phyloP scores from a whole-genome alignment of 1,139 yeast species.

The Pneumocystis oryctolagi region DNA sequence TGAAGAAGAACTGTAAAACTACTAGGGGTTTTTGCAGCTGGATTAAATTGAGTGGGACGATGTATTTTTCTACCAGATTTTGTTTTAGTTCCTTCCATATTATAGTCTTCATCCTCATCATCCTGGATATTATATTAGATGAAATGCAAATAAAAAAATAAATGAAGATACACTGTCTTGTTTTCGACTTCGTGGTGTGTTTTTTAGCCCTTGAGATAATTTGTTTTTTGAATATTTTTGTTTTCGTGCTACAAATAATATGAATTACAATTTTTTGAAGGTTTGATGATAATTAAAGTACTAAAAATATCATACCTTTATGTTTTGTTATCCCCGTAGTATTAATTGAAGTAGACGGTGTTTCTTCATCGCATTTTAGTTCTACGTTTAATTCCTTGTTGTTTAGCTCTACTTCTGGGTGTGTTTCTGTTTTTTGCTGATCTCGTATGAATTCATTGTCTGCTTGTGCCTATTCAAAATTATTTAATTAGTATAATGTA shows the following conservation, averaged over 20 bases:
- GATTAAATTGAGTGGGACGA: conserved; percentile 17
- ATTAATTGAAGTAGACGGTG: not conserved
- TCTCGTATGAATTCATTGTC: not conserved
- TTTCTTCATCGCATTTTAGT: not conserved
- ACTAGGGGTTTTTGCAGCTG: conserved; percentile 7
- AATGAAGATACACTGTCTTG: not conserved
- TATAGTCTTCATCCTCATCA: conserved; percentile 14
- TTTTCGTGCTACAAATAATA: not conserved
- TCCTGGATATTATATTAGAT: conserved; percentile 4
- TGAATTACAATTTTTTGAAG: not conserved
- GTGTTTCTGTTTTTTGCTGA: not conserved
- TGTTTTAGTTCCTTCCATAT: conserved; percentile 17
- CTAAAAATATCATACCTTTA: not conserved
- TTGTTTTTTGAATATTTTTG: not conserved
- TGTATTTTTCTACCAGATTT: conserved; percentile 18
- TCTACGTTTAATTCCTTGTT: not conserved
- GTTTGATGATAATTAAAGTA: not conserved
- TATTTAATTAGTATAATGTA: not conserved
- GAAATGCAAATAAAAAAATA: not conserved
- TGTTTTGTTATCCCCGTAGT: not conserved
- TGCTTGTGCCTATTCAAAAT: not conserved
- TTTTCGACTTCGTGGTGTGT: not conserved
- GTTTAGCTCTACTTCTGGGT: not conserved
- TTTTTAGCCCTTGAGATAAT: not conserved
- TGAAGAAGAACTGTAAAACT: not conserved